These are phyloP conservation scores for Daldinia decipiens DNA, from an alignment of 495 filamentous ascomycete species.

Conservation along the genomic window DNA sequence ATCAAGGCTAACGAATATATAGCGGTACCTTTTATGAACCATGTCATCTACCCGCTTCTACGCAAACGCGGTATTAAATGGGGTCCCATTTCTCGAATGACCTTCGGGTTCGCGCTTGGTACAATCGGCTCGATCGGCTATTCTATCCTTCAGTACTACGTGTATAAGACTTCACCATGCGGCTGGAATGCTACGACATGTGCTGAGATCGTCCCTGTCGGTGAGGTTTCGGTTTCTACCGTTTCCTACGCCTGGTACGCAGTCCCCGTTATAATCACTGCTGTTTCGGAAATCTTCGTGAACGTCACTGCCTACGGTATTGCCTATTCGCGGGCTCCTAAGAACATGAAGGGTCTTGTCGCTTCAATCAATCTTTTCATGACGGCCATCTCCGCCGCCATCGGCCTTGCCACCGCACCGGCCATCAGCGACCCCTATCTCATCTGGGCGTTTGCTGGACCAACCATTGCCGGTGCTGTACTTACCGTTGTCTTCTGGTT, in stretches of 20 bases:
- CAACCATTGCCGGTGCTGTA: constrained; percentile 56
- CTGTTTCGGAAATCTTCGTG: constrained; percentile 73
- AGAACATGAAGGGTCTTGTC: constrained; percentile 65
- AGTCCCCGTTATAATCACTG: constrained; percentile 60
- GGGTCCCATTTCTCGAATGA: constrained; percentile 76
- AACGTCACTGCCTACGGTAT: constrained; percentile 76
- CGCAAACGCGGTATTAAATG: constrained; percentile 70
- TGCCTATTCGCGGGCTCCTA: constrained; percentile 73
- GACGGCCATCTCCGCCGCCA: constrained; percentile 60
- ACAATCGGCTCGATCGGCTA: constrained; percentile 69
- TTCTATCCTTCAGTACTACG: constrained; percentile 75
- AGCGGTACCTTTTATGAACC: constrained; percentile 76
- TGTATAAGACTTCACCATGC: constrained; percentile 68
- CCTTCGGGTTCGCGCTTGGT: constrained; percentile 74
- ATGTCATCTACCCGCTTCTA: constrained; percentile 72
- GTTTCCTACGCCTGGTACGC: constrained; percentile 56
- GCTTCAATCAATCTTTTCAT: constrained; percentile 39
- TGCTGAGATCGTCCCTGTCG: constrained; percentile 47
- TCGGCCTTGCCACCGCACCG: constrained; percentile 66
- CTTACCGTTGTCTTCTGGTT: constrained; percentile 59
- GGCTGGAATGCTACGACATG: constrained; percentile 56
- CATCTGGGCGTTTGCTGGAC: constrained; percentile 63
- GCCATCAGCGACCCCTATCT: constrained; percentile 69
- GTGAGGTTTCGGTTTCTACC: constrained; percentile 56
- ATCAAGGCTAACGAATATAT: constrained; percentile 28